A percentile compares a stretch with the other conserved stretches of the same genome.
Conservation (phyloP, 1,284 basidiomycete species). For the Apiotrichum porosum region DNA sequence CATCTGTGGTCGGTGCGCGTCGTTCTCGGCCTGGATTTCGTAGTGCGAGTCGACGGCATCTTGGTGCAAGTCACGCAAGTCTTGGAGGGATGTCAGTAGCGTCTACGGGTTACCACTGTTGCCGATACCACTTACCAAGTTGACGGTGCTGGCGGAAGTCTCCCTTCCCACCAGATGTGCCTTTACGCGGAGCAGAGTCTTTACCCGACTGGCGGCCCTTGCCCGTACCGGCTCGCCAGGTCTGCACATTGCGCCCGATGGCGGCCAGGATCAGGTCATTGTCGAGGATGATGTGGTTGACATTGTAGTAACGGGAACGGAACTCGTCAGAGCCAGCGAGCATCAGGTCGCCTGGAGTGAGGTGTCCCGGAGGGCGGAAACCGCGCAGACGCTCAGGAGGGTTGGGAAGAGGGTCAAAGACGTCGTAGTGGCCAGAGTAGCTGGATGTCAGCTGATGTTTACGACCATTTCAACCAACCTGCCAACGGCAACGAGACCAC, state of each 20-base stretch:
- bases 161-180: slow-evolving; percentile 17
- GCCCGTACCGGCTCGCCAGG: slow-evolving; percentile 41
- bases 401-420: slow-evolving; percentile 40
- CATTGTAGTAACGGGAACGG: slow-evolving; percentile 31
- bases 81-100: slow-evolving; percentile 17
- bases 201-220: slow-evolving; percentile 36
- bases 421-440: slow-evolving; percentile 37
- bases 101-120: background rate
- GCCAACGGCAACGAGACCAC: slow-evolving; percentile 40
- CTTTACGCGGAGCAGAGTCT: slow-evolving; percentile 21
- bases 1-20: slow-evolving; percentile 11
- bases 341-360: slow-evolving; percentile 31
- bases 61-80: slow-evolving; percentile 32
- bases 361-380: slow-evolving; percentile 33
- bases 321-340: slow-evolving; percentile 29
- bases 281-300: slow-evolving; percentile 44
- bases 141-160: slow-evolving; percentile 16
- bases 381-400: slow-evolving; percentile 28
- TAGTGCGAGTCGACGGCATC: slow-evolving; percentile 28
- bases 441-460: slow-evolving; percentile 10
- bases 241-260: slow-evolving; percentile 40
- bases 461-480: slow-evolving; percentile 18
- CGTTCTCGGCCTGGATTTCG: slow-evolving; percentile 27
- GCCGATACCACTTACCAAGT: slow-evolving; percentile 11
- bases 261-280: slow-evolving; percentile 43